phyloP scores from a whole-genome alignment of 2,329 filamentous ascomycete genomes.

The Didymella keratinophila region DNA sequence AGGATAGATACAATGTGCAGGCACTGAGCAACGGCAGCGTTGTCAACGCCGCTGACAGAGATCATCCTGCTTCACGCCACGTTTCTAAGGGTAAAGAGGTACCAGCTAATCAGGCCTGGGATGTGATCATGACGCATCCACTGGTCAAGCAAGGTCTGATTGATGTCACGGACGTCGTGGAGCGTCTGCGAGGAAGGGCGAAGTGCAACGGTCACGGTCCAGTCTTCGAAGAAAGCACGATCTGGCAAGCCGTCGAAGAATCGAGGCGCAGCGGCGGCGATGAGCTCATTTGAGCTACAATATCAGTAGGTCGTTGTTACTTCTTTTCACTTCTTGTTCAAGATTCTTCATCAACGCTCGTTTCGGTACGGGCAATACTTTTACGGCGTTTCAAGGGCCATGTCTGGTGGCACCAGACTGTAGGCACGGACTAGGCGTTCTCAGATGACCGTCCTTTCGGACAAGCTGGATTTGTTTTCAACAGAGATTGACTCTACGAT shows the following conservation, averaged over 20 bases:
- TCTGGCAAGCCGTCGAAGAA: slow-evolving; percentile 77
- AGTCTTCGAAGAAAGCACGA: slow-evolving; percentile 80
- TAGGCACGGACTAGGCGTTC: slow-evolving; percentile 8
- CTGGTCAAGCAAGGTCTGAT: slow-evolving; percentile 79
- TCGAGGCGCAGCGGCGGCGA: slow-evolving; percentile 80
- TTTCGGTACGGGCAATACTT: background rate
- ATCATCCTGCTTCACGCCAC: slow-evolving; percentile 35
- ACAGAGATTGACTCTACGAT: slow-evolving; percentile 4
- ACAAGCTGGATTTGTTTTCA: background rate
- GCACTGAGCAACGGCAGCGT: slow-evolving; percentile 40
- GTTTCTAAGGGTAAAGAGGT: slow-evolving; percentile 38
- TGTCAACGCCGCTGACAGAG: slow-evolving; percentile 41
- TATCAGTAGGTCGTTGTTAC: background rate
- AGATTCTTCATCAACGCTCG: background rate
- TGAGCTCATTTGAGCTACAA: slow-evolving; percentile 68
- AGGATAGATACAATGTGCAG: slow-evolving; percentile 43
- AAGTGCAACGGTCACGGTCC: slow-evolving; percentile 86
- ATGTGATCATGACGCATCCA: slow-evolving; percentile 82
- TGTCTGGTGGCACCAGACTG: slow-evolving; percentile 10
- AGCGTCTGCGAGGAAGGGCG: slow-evolving; percentile 75
- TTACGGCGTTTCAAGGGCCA: slow-evolving; percentile 12
- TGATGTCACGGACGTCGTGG: slow-evolving; percentile 82
- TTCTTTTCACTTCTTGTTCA: background rate
- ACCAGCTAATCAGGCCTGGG: slow-evolving; percentile 72
- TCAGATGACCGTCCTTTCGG: background rate